Evolutionary conservation across 2,329 filamentous ascomycete species (phyloP).

Genomic region (Epicoccum nigrum): DNA sequence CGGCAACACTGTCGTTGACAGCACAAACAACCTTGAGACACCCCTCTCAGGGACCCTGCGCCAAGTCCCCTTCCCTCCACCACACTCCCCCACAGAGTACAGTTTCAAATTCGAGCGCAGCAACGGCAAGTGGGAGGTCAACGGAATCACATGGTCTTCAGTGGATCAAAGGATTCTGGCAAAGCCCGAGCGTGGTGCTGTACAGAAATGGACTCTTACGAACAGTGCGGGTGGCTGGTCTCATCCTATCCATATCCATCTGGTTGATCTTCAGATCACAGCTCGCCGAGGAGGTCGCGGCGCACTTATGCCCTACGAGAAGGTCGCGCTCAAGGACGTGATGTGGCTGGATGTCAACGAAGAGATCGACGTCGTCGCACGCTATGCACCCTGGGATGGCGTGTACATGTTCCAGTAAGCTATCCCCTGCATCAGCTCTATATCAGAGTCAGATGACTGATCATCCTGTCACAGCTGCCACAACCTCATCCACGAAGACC

Average conservation of each 20-base stretch:
- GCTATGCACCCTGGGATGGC: slow-evolving; percentile 52
- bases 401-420: slow-evolving; percentile 55
- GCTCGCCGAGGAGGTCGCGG: slow-evolving; percentile 53
- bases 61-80: slow-evolving; percentile 39
- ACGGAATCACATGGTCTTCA: slow-evolving; percentile 44
- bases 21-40: slow-evolving; percentile 36
- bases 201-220: slow-evolving; percentile 48
- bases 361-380: slow-evolving; percentile 36
- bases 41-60: slow-evolving; percentile 33
- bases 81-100: slow-evolving; percentile 34
- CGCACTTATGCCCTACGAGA: slow-evolving; percentile 59
- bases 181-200: slow-evolving; percentile 41
- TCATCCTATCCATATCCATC: slow-evolving; percentile 64
- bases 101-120: slow-evolving; percentile 42
- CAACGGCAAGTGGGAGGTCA: slow-evolving; percentile 47
- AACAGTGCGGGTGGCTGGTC: slow-evolving; percentile 60
- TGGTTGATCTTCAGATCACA: slow-evolving; percentile 64
- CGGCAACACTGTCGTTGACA: slow-evolving; percentile 34
- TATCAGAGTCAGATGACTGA: background rate
- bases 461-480: slow-evolving; percentile 37
- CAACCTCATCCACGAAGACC: slow-evolving; percentile 54
- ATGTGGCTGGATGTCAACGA: slow-evolving; percentile 61
- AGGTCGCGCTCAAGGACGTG: slow-evolving; percentile 62
- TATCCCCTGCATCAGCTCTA: background rate
- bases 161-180: slow-evolving; percentile 44